These are phyloP conservation scores for Nicotiana otophora DNA, from an alignment of 257 asterid genomes.

Conservation along the genomic window DNA sequence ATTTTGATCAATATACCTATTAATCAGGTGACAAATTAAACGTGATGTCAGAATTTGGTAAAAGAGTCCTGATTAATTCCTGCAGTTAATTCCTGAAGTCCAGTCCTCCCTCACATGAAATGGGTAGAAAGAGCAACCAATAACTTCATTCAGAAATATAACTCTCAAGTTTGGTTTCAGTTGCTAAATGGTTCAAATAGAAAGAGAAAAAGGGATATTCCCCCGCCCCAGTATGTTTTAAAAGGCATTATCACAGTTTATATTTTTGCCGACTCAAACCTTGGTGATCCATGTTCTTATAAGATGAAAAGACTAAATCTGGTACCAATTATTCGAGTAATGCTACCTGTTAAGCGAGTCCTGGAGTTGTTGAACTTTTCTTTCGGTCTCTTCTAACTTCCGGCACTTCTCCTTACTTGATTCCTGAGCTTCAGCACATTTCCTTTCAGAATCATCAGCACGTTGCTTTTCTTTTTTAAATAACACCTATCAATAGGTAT, in stretches of 20 bases:
- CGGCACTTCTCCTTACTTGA: constrained; percentile 65
- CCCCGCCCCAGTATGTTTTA: neutral
- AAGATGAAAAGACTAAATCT: neutral
- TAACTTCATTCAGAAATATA: neutral
- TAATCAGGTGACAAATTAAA: neutral
- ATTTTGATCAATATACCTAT: neutral
- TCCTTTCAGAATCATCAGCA: constrained; percentile 77
- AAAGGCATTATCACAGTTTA: neutral
- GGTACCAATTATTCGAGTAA: constrained; percentile 6
- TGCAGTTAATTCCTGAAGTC: constrained; percentile 1
- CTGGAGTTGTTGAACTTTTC: constrained; percentile 74
- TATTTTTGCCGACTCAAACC: neutral
- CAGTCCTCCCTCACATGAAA: neutral
- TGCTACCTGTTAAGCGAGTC: constrained; percentile 81
- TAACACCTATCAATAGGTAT: constrained; percentile 35
- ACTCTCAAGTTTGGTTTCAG: neutral
- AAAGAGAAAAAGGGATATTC: neutral
- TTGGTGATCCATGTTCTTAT: neutral
- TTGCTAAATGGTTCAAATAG: neutral
- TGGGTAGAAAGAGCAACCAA: neutral
- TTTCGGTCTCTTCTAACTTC: constrained; percentile 87
- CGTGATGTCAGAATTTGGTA: neutral
- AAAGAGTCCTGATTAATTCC: neutral
- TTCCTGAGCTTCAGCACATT: constrained; percentile 51
- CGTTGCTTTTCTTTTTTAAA: constrained; percentile 68